Evolutionary conservation across 2,329 filamentous ascomycete species (phyloP).

Genomic region (Colletotrichum graminicola): DNA sequence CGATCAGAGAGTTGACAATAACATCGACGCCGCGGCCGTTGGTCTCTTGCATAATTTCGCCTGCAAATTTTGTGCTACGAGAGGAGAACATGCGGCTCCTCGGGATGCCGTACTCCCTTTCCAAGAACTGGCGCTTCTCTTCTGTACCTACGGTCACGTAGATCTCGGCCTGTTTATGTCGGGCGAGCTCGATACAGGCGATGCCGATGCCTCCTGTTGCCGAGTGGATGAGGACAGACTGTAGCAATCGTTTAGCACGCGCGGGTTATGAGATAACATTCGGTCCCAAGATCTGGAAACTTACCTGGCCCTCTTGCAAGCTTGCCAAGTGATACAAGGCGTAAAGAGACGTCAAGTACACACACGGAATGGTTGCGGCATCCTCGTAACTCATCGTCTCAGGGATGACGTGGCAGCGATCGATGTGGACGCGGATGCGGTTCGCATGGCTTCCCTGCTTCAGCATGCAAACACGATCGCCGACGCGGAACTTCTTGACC

Average conservation of each 20-base stretch:
- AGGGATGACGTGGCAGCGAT: too few relatives aligned
- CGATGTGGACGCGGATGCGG: too few relatives aligned
- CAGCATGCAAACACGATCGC: too few relatives aligned
- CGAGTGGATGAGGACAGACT: constrained; percentile 17
- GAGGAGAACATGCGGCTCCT: constrained; percentile 15
- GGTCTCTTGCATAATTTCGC: constrained; percentile 44
- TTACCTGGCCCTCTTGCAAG: too few relatives aligned
- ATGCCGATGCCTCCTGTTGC: constrained; percentile 16
- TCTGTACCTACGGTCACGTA: constrained; percentile 48
- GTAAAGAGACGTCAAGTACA: too few relatives aligned
- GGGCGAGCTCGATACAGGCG: background rate
- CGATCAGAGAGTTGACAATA: constrained; percentile 51
- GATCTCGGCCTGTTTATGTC: background rate
- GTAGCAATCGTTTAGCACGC: background rate
- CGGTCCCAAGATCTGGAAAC: background rate
- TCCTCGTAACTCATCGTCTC: too few relatives aligned
- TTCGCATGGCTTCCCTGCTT: too few relatives aligned
- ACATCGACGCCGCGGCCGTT: constrained; percentile 46
- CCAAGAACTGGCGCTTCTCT: constrained; percentile 45
- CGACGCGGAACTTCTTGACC: too few relatives aligned
- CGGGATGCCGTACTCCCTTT: background rate
- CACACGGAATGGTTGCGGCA: too few relatives aligned
- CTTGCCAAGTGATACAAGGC: too few relatives aligned
- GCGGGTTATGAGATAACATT: too few relatives aligned
- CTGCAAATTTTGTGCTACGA: constrained; percentile 45